A percentile compares a stretch with the other conserved stretches of the same genome.
Evolutionary conservation across 805 yeast species (phyloP).

Genomic region (Candida glaebosa): DNA sequence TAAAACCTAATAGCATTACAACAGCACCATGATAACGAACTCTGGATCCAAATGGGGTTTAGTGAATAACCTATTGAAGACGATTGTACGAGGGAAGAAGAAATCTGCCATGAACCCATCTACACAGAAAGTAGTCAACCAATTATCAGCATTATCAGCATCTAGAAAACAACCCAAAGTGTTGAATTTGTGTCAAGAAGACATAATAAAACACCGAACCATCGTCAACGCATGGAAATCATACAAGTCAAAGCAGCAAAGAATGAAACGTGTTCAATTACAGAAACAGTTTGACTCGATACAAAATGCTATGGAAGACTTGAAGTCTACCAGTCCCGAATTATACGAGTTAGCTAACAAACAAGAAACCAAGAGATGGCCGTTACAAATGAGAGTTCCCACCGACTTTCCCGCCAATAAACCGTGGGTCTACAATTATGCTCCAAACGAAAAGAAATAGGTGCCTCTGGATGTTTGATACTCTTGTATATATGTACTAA

Average conservation of each 20-base stretch:
- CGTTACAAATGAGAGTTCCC: slow-evolving; percentile 82
- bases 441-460: slow-evolving; percentile 5
- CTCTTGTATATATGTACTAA: background rate
- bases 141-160: slow-evolving; percentile 81
- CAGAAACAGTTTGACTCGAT: slow-evolving; percentile 63
- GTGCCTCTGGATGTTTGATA: background rate
- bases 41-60: background rate
- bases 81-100: slow-evolving; percentile 10
- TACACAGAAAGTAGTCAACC: slow-evolving; percentile 45
- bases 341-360: slow-evolving; percentile 63
- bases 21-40: background rate
- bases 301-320: slow-evolving; percentile 67
- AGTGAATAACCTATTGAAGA: slow-evolving; percentile 2
- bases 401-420: slow-evolving; percentile 83
- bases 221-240: slow-evolving; percentile 81
- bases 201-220: slow-evolving; percentile 77
- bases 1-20: background rate
- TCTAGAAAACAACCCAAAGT: slow-evolving; percentile 84
- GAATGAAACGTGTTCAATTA: slow-evolving; percentile 38
- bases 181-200: slow-evolving; percentile 73
- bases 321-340: slow-evolving; percentile 48
- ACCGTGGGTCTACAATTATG: slow-evolving; percentile 66
- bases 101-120: slow-evolving; percentile 27
- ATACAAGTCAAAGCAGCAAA: slow-evolving; percentile 51
- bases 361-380: slow-evolving; percentile 40